Base-by-base conservation (phyloP, 148 eudicot species). In the Vaccinium myrtillus region DNA sequence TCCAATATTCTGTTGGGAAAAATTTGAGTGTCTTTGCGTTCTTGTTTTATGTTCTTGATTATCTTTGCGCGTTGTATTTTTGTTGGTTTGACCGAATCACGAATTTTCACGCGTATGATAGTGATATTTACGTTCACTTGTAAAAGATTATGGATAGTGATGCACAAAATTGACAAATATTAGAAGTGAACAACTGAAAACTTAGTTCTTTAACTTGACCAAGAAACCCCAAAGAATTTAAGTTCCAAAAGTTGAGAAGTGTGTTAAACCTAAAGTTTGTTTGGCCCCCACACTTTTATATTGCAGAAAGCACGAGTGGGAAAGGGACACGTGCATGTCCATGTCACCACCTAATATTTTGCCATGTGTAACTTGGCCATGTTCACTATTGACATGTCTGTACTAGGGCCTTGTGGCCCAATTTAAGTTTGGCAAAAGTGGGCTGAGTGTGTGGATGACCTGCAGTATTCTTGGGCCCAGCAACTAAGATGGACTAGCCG, bases 161-260 rank as follows among this genome's bases (percentile, higher is more conserved):
- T 49, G n/a, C 32, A 73, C 77, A 39, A 15, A 30, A 30, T 73
- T 73, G 46, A 73, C 48, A 32, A 71, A 9, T 5, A 25, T 69
- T 15, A 23, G 21, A 71, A 15, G 48, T 6, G 12, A 36, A 36
- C 36, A 73, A 16, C 76, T 36, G 48, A 15, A 15, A 49, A 11
- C 1, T 13, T 51, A 23, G 32, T 23, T 77, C 18, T n/a, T 50
- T 27, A 50, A 77, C 11, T 46, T 46, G 58, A 25, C 12, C 75
- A 65, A 65, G 73, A 81, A 79, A 79, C 8, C 69, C 16, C 16
- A 39, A 30, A 56, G 79, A 46, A 39, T 58, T 36, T 19, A 3
- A 46, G 74, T 81, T 81, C 53, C 74, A 21, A 81, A 46, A 81
- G 83, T 61, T n/a, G 21, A 36, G 39, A 36, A 36, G 39, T 36